Percentiles rank a stretch among this genome's conserved stretches.
These are phyloP conservation scores for Exutisphaerella laricina DNA, from an alignment of 2,329 filamentous ascomycete species.

Conservation along the genomic window DNA sequence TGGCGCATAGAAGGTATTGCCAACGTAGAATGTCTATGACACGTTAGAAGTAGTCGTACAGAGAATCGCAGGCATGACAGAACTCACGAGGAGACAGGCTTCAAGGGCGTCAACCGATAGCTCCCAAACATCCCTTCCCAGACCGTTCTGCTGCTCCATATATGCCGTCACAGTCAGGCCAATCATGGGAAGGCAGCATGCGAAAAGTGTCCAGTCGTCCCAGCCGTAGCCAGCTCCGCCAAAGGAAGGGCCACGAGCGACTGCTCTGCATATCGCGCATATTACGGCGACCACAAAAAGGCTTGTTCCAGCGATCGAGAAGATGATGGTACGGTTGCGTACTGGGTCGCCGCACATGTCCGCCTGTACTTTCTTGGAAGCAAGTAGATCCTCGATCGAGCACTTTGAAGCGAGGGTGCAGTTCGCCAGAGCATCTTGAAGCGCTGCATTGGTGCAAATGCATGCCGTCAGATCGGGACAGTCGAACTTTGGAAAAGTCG, in stretches of 20 bases:
- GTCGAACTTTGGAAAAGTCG: conserved; percentile 6
- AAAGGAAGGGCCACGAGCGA: conserved; percentile 1
- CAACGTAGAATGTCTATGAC: conserved; percentile 11
- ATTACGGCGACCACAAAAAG: conserved; percentile 1
- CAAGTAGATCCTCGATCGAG: conserved; percentile 1
- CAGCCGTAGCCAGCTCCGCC: conserved; percentile 11
- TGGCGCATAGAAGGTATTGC: conserved; percentile 2
- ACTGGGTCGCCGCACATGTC: conserved; percentile 1
- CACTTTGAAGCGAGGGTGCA: conserved; percentile 3
- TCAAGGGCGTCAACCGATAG: conserved; percentile 4
- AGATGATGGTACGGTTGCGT: background rate
- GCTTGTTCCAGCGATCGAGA: background rate
- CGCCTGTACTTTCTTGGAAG: conserved; percentile 4
- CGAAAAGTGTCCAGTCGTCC: conserved; percentile 10
- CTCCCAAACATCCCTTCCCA: conserved; percentile 9
- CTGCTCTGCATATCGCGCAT: background rate
- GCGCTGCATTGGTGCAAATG: conserved; percentile 3
- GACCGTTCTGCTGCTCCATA: conserved; percentile 9
- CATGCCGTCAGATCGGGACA: conserved; percentile 5
- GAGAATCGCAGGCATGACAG: background rate
- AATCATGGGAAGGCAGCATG: conserved; percentile 8
- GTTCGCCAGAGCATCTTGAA: conserved; percentile 1
- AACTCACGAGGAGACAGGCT: conserved; percentile 7
- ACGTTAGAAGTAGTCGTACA: background rate
- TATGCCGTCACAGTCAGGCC: conserved; percentile 6